Percentiles rank a stretch among this genome's conserved stretches.
Evolutionary conservation across 2,329 filamentous ascomycete species (phyloP).

Genomic region (Paecilomyces fulvus): DNA sequence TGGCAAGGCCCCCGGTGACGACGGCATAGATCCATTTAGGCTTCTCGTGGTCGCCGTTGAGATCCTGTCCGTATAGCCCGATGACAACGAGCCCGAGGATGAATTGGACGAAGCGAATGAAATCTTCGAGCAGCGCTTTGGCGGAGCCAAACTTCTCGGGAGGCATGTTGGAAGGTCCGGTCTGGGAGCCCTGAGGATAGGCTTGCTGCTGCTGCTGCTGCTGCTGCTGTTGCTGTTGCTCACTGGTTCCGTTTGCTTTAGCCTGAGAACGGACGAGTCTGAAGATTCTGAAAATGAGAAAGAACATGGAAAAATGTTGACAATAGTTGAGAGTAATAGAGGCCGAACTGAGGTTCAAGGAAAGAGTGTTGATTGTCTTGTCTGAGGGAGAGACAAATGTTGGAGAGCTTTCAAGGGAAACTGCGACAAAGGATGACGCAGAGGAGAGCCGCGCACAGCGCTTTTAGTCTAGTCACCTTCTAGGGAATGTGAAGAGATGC

Average conservation of each 20-base stretch:
- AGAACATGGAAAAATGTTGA: neutral
- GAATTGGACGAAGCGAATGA: constrained; percentile 66
- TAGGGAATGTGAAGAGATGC: neutral
- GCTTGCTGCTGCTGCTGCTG: constrained; percentile 11
- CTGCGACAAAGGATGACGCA: neutral
- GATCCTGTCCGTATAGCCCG: constrained; percentile 67
- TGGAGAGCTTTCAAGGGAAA: neutral
- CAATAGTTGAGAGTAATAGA: neutral
- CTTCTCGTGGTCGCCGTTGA: constrained; percentile 47
- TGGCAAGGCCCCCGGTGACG: constrained; percentile 57
- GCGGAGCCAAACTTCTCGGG: constrained; percentile 24
- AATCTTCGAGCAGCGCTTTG: neutral
- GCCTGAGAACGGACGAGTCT: constrained; percentile 19
- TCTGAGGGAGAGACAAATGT: neutral
- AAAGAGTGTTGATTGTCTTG: neutral
- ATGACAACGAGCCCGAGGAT: constrained; percentile 67
- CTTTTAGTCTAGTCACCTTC: neutral
- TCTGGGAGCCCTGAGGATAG: constrained; percentile 1
- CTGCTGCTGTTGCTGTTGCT: constrained; percentile 12
- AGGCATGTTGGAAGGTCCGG: constrained; percentile 9
- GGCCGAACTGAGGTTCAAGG: neutral
- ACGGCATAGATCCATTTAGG: constrained; percentile 74
- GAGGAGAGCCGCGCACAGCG: neutral
- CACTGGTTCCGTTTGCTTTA: constrained; percentile 17
- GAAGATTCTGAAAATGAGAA: constrained; percentile 16